Base-by-base conservation (phyloP, 176 grass and related monocot species). In the Olyra latifolia region DNA sequence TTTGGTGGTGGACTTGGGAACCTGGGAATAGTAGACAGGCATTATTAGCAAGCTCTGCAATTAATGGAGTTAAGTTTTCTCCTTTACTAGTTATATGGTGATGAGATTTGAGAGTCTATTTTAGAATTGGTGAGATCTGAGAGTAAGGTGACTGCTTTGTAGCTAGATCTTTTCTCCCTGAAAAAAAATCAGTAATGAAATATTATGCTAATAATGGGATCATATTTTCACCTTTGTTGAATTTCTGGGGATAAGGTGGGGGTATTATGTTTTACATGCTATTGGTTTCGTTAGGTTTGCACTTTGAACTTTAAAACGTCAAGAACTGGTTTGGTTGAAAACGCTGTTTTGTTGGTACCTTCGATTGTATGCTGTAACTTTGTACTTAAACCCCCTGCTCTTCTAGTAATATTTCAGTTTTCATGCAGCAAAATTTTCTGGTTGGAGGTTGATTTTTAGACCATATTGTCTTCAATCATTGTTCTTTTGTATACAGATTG, bases 401-500 rank as follows among this genome's bases (percentile, higher is more conserved):
- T 13, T 24, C 5, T 63, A 1, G 8, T 41, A 39, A 42, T 1
- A 54, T 68, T 10, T 80, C 23, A 45, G 38, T 43, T 45, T 81
- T 6, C 11, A 29, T 20, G n/a, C 2, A 14, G 16, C 42, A 70
- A 71, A 30, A 4, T 58, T 38, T 16, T 24, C 4, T 75, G 15
- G 35, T 56, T 65, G 50, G 48, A 82, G 12, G 44, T 65, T 14
- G 13, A 65, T 54, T 22, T 66, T 8, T 32, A 66, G 70, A 56
- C 66, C 25, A 38, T 55, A n/a, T 71, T 65, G 55, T 22, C 40
- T 58, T 80, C 20, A 77, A 46, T 44, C 11, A 41, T 19, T 79
- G 27, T 69, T 81, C 17, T 44, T 57, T 75, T 90, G 68, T 88
- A 81, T 78, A 65, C 88, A 99, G 97, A 99, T 99, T 84, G 97